Evolutionary conservation across 768 basidiomycete species (phyloP).

Genomic region (Lactifluus volemus): DNA sequence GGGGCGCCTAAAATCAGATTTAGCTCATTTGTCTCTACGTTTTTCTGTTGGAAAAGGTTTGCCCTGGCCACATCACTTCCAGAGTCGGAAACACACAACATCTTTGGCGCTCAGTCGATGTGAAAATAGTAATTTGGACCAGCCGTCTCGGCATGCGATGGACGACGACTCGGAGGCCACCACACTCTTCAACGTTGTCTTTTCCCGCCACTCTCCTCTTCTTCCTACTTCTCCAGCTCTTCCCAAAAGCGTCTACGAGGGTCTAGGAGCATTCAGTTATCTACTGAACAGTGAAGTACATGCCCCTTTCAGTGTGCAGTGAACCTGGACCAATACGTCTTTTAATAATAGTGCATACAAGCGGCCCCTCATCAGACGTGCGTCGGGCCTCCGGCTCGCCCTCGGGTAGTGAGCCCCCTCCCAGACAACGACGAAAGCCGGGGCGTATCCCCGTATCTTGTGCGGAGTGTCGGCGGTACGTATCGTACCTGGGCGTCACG

Average conservation of each 20-base stretch:
- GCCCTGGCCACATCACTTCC: not conserved
- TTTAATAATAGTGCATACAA: not conserved
- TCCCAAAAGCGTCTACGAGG: not conserved
- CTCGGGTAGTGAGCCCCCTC: conserved; percentile 7
- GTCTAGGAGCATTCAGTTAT: not conserved
- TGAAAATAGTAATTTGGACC: not conserved
- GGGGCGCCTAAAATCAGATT: too few relatives aligned
- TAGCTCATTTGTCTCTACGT: not conserved
- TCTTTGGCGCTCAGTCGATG: not conserved
- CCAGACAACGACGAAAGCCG: conserved; percentile 19
- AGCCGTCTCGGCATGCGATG: not conserved
- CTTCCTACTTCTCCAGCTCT: not conserved
- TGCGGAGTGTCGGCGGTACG: conserved; percentile 34
- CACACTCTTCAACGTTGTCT: not conserved
- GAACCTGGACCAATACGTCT: not conserved
- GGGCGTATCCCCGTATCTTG: conserved; percentile 25
- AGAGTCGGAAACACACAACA: not conserved
- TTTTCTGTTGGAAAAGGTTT: not conserved
- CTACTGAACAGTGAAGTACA: not conserved
- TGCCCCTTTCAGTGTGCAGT: not conserved
- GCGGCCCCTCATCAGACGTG: not conserved
- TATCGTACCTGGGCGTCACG: not conserved
- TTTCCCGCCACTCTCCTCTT: not conserved
- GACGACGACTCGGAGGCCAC: too few relatives aligned
- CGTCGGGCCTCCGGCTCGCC: not conserved